Base-by-base conservation (phyloP, 2,329 filamentous ascomycete genomes). In the Microdochium paspali region DNA sequence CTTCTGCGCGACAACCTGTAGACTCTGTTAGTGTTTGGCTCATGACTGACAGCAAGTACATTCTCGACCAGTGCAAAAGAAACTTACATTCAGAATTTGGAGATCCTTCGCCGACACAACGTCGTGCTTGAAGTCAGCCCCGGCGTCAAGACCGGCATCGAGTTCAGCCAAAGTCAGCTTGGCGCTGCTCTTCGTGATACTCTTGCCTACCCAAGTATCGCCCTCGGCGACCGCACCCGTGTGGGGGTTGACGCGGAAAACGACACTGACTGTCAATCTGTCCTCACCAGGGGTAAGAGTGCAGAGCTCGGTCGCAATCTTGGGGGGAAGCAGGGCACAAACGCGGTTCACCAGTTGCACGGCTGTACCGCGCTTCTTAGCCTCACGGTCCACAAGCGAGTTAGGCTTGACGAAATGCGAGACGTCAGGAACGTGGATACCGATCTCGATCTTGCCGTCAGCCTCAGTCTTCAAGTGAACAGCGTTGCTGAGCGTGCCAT, bases 391-490 rank as follows among this genome's bases (percentile, higher is more conserved):
- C 45, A 97, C 90, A 43, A 97, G 79, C 15, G 90, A 95, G 72
- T 94, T 95, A 44, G 85, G 77, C 76, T 97, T 97, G 65, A 98
- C 88, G 63, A 98, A 98, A 69, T 98, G 89, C 51, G 93, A 85
- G 56, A 97, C 85, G 66, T 98, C 93, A 26, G 91, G 83, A 61
- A 98, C 87, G 68, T 98, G 93, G 49, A 97, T 82, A 70, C 90
- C 93, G 56, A 98, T 86, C 64, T 98, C 91, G 53, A 96, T 83
- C 66, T 87, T 86, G 61, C 87, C 90, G 66, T 95, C 87, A 13
- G 79, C 72, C 47, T 89, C 79, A 32, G 82, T 78, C 73, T 94
- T 95, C 69, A 96, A 80, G 61, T 98, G 93, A 56, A 97, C 81
- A 30, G 90, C 93, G 68, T 95, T 89, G 60, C 94, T 90, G 7